phyloP scores from a whole-genome alignment of 768 basidiomycete species.

The Lepiota brunneoincarnata region DNA sequence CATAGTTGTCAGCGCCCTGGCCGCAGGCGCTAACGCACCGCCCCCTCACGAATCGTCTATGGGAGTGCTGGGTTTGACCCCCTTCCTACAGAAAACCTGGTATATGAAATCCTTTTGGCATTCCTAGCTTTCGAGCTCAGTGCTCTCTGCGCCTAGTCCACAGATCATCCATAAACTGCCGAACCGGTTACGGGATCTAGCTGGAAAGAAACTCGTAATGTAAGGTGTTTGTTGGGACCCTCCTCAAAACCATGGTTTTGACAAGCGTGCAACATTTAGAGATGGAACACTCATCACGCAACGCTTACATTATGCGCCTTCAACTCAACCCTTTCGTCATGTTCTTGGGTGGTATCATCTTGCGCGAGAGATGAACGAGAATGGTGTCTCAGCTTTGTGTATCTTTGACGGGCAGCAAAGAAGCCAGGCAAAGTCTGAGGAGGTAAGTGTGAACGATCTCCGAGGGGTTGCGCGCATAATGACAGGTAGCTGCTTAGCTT shows the following conservation, averaged over 20 bases:
- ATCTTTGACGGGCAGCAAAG: conserved; percentile 79
- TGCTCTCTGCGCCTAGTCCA: conserved; percentile 41
- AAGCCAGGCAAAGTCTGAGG: conserved; percentile 62
- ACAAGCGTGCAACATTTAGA: conserved; percentile 32
- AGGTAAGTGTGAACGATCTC: conserved; percentile 41
- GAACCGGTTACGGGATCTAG: conserved; percentile 55
- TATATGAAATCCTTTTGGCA: conserved; percentile 24
- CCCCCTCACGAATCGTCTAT: conserved; percentile 31
- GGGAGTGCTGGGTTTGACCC: conserved; percentile 71
- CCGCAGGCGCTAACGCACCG: not conserved
- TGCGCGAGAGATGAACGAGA: conserved; percentile 55
- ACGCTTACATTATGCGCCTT: conserved; percentile 70
- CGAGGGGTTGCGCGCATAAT: not conserved
- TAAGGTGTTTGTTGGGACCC: conserved; percentile 31
- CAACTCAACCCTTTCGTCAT: conserved; percentile 65
- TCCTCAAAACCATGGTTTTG: conserved; percentile 7
- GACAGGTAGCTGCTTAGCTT: not conserved
- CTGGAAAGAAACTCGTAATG: conserved; percentile 75
- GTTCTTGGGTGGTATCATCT: conserved; percentile 79
- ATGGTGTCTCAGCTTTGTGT: conserved; percentile 60
- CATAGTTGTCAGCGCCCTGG: not conserved
- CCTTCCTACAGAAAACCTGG: conserved; percentile 70
- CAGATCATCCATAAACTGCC: conserved; percentile 62
- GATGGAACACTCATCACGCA: conserved; percentile 88
- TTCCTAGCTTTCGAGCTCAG: not conserved